phyloP scores from a whole-genome alignment of 805 yeast genomes.

The Wickerhamomyces hampshirensis region DNA sequence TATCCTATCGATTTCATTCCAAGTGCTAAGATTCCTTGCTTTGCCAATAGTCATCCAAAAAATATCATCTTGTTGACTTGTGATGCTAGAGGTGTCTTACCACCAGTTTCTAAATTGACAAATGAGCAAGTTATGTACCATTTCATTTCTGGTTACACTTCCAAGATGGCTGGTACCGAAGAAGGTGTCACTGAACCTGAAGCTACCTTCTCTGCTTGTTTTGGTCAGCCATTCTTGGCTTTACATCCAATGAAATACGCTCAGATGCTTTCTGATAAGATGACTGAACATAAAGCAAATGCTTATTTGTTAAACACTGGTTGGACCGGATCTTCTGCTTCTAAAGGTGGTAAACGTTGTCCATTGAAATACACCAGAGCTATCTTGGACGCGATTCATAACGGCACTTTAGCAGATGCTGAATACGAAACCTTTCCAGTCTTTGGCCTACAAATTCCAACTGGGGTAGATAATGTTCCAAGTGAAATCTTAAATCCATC shows the following conservation, averaged over 20 bases:
- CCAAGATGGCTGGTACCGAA: conserved; percentile 99
- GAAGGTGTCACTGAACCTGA: conserved; percentile 98
- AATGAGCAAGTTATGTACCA: conserved; percentile 98
- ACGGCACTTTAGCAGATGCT: conserved; percentile 77
- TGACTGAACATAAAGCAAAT: conserved; percentile 77
- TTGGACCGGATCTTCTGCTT: conserved; percentile 94
- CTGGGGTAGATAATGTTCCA: conserved; percentile 71
- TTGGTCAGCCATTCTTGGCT: conserved; percentile 98
- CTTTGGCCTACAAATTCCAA: conserved; percentile 87
- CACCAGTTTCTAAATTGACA: conserved; percentile 91
- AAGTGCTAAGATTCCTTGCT: conserved; percentile 93
- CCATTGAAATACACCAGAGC: conserved; percentile 97
- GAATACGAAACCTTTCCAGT: conserved; percentile 82
- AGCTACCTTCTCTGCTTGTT: conserved; percentile 97
- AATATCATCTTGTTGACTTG: conserved; percentile 91
- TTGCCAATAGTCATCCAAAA: conserved; percentile 84
- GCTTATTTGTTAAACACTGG: conserved; percentile 99
- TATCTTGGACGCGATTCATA: conserved; percentile 88
- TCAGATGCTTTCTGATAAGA: conserved; percentile 91
- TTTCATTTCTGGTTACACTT: conserved; percentile 96
- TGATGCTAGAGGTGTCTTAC: conserved; percentile 97
- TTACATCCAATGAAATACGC: conserved; percentile 98
- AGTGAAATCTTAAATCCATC: conserved; percentile 81
- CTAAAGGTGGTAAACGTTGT: conserved; percentile 95
- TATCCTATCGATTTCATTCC: conserved; percentile 97